Evolutionary conservation across 2,329 filamentous ascomycete genomes (phyloP).

Genomic region (Colletotrichum scovillei): DNA sequence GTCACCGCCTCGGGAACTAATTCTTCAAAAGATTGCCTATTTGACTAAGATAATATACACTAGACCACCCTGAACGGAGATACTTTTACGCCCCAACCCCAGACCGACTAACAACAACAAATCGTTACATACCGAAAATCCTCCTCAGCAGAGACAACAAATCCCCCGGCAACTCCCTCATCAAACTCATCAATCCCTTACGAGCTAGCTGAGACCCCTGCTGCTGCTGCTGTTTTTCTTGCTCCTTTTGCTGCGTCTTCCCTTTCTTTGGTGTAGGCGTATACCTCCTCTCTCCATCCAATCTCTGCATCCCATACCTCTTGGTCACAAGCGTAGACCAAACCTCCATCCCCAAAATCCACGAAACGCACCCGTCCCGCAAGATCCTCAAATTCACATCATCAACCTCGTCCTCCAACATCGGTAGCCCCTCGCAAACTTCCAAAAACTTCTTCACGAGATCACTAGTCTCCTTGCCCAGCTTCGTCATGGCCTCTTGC

Average conservation of each 20-base stretch:
- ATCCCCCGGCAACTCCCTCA: background rate
- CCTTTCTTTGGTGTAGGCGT: background rate
- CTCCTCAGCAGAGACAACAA: background rate
- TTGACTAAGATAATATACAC: too few relatives aligned
- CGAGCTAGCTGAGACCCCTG: background rate
- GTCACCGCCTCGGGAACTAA: too few relatives aligned
- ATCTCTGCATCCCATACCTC: background rate
- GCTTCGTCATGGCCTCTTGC: background rate
- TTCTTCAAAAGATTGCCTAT: too few relatives aligned
- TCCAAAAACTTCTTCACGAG: background rate
- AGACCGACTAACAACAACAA: too few relatives aligned
- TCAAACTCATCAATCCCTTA: background rate
- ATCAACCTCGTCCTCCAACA: background rate
- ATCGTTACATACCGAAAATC: background rate
- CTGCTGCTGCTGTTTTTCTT: background rate
- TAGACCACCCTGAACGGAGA: too few relatives aligned
- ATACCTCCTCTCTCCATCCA: background rate
- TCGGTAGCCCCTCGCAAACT: background rate
- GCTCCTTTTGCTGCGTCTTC: background rate
- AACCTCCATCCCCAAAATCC: background rate
- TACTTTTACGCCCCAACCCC: too few relatives aligned
- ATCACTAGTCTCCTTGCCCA: background rate
- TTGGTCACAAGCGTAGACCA: background rate
- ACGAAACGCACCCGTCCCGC: background rate
- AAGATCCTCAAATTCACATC: background rate